Conservation (phyloP, 2,329 filamentous ascomycete species). For the Emergomyces pasteurianus region DNA sequence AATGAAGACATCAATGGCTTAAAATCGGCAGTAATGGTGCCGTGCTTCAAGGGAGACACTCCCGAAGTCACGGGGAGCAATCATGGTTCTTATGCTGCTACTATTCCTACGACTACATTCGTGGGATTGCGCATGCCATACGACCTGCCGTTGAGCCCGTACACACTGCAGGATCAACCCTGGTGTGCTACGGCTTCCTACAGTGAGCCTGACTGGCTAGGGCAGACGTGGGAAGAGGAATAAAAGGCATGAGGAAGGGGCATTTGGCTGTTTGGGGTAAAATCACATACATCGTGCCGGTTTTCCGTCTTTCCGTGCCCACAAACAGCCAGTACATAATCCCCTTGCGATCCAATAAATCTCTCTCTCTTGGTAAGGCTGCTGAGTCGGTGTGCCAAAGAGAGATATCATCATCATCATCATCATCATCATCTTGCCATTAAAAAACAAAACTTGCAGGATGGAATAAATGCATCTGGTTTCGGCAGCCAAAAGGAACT, state of each 20-base stretch:
- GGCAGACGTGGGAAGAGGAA: constrained; percentile 26
- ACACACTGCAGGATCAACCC: constrained; percentile 52
- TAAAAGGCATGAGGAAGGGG: not conserved
- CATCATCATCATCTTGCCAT: too few relatives aligned
- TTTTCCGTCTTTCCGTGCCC: not conserved
- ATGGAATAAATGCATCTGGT: too few relatives aligned
- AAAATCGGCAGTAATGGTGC: constrained; percentile 47
- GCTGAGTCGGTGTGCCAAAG: not conserved
- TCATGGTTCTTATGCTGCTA: not conserved
- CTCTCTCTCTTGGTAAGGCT: not conserved
- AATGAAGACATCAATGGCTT: not conserved
- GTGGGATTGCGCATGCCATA: constrained; percentile 76
- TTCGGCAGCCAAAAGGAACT: too few relatives aligned
- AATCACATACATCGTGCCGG: not conserved
- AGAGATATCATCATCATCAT: too few relatives aligned
- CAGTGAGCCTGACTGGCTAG: constrained; percentile 50
- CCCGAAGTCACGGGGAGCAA: constrained; percentile 25
- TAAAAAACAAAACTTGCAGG: too few relatives aligned
- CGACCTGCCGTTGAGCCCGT: constrained; percentile 58
- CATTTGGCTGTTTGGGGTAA: not conserved
- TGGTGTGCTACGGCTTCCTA: constrained; percentile 61
- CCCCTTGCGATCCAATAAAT: not conserved
- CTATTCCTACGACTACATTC: constrained; percentile 16
- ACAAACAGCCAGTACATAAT: not conserved
- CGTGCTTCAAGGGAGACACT: constrained; percentile 52